Conservation (phyloP, 73 alveolate species). For the Urostyla sp. region DNA sequence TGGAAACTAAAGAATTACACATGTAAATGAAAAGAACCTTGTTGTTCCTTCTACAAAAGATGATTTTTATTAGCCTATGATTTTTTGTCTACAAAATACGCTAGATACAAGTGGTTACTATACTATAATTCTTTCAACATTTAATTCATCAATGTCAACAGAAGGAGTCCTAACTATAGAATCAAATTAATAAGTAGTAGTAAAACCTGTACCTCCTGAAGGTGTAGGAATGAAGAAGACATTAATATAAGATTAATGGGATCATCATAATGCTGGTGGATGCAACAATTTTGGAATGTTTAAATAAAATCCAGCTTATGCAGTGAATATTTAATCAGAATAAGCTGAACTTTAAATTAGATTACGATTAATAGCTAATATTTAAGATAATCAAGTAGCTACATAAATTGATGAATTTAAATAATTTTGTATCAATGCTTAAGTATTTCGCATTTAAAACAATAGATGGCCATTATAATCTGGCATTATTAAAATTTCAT, state of each 20-base stretch:
- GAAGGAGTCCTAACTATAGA: conserved; percentile 49
- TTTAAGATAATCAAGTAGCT: conserved; percentile 25
- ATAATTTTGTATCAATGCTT: conserved; percentile 40
- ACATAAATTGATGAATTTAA: conserved; percentile 36
- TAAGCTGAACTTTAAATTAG: conserved; percentile 34
- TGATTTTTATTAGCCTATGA: conserved; percentile 34
- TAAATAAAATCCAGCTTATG: conserved; percentile 53
- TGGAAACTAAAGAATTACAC: background rate
- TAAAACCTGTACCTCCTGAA: conserved; percentile 18
- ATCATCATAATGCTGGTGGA: conserved; percentile 40
- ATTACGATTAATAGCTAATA: conserved; percentile 15
- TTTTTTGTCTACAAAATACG: conserved; percentile 8
- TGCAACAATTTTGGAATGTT: conserved; percentile 55
- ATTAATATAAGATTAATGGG: conserved; percentile 26
- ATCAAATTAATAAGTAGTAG: conserved; percentile 19
- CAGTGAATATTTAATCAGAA: conserved; percentile 9
- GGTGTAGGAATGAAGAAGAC: conserved; percentile 26
- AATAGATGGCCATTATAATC: conserved; percentile 38
- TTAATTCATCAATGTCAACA: conserved; percentile 4
- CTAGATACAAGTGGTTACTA: conserved; percentile 20
- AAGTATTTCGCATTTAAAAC: conserved; percentile 19
- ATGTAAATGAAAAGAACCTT: conserved; percentile 3
- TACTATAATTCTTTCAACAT: conserved; percentile 51
- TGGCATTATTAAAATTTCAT: background rate
- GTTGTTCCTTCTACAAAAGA: conserved; percentile 36